Conservation (phyloP, 371 early-diverging fungal genomes). For the Mucor irregularis region DNA sequence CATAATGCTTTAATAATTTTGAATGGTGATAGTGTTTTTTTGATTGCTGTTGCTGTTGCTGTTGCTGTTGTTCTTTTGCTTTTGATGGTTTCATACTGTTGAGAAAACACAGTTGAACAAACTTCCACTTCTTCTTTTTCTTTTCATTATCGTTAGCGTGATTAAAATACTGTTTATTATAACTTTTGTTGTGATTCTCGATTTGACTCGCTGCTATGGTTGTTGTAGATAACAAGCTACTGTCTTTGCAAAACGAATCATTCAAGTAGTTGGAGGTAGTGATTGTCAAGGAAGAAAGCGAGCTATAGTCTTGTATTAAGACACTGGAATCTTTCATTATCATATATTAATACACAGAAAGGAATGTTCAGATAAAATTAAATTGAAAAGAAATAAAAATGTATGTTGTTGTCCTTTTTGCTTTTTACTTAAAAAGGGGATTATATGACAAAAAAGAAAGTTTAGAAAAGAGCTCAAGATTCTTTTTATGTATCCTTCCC, state of each 20-base stretch:
- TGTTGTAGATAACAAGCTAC: neutral
- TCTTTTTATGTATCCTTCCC: constrained; percentile 1
- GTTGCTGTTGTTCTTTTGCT: too few species aligned
- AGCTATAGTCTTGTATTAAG: constrained; percentile 7
- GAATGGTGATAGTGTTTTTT: neutral
- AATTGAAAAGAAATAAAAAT: constrained; percentile 1
- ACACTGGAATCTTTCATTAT: constrained; percentile 15
- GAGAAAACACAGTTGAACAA: neutral
- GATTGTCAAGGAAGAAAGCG: constrained; percentile 18
- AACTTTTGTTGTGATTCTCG: neutral
- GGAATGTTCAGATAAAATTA: neutral
- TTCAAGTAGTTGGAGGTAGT: constrained; percentile 23
- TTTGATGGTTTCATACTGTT: neutral
- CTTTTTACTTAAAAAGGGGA: neutral
- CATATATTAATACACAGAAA: neutral
- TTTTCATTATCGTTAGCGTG: neutral
- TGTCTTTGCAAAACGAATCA: constrained; percentile 4
- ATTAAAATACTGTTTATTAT: neutral
- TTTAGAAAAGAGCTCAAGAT: constrained; percentile 14
- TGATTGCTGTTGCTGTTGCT: neutral
- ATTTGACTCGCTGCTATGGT: neutral
- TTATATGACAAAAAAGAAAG: constrained; percentile 14
- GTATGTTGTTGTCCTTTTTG: neutral
- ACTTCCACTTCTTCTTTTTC: neutral
- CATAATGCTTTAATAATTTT: constrained; percentile 15